Conservation (phyloP, 2,329 filamentous ascomycete genomes). For the Penicillium sp. region DNA sequence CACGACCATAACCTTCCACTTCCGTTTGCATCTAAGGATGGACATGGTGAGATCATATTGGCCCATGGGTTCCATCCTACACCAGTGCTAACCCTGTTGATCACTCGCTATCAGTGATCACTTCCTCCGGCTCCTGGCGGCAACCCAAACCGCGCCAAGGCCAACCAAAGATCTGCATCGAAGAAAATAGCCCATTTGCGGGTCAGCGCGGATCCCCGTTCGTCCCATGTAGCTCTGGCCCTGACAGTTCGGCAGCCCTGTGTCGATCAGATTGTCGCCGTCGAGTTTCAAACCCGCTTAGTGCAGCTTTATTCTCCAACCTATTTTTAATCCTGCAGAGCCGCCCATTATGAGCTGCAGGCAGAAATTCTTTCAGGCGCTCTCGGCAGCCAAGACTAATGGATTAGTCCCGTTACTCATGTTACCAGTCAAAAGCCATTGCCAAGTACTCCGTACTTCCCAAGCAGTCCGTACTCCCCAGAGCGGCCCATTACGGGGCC, state of each 20-base stretch:
- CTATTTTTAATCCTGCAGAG: constrained; percentile 15
- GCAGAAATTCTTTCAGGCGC: neutral
- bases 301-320: constrained; percentile 3
- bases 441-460: neutral
- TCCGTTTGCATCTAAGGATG: constrained; percentile 18
- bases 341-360: neutral
- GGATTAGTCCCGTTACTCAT: constrained; percentile 6
- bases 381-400: constrained; percentile 8
- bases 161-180: constrained; percentile 14
- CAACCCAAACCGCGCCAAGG: constrained; percentile 13
- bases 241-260: constrained; percentile 3
- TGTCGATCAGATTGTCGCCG: constrained; percentile 16
- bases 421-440: neutral
- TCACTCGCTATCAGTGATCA: neutral
- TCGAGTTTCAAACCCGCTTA: constrained; percentile 16
- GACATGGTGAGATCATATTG: constrained; percentile 12
- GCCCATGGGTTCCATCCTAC: constrained; percentile 11
- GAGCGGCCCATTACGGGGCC: neutral
- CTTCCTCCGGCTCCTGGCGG: constrained; percentile 17
- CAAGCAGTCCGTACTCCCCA: neutral
- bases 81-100: constrained; percentile 12
- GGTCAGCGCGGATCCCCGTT: constrained; percentile 17
- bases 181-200: constrained; percentile 4
- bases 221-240: constrained; percentile 4
- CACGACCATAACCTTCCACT: neutral